phyloP scores from a whole-genome alignment of 2,329 filamentous ascomycete genomes.

The Didymella sp. region DNA sequence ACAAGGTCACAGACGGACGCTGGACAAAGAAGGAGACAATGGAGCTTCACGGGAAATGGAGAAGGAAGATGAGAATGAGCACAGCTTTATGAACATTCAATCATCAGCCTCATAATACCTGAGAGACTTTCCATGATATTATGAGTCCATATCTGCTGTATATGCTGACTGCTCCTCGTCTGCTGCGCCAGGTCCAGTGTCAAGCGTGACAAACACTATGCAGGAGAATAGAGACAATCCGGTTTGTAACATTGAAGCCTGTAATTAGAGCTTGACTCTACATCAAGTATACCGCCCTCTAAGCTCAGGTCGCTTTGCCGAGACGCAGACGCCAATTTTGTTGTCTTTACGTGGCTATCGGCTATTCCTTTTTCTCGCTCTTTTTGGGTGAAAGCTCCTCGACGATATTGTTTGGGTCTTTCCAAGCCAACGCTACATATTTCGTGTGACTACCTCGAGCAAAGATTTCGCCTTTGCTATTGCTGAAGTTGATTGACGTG shows the following conservation, averaged over 20 bases:
- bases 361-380: conserved; percentile 34
- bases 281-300: too few relatives aligned
- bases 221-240: too few relatives aligned
- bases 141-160: too few relatives aligned
- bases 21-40: conserved; percentile 26
- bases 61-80: neutral
- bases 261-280: too few relatives aligned
- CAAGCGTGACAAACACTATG: too few relatives aligned
- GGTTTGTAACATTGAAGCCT: too few relatives aligned
- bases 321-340: too few relatives aligned
- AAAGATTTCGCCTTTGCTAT: conserved; percentile 65
- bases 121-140: neutral
- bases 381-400: conserved; percentile 60
- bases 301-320: too few relatives aligned
- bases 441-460: conserved; percentile 73
- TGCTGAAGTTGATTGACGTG: conserved; percentile 67
- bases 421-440: conserved; percentile 67
- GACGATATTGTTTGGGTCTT: conserved; percentile 67
- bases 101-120: neutral
- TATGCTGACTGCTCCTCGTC: neutral
- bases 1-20: conserved; percentile 20
- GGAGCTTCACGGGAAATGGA: conserved; percentile 21
- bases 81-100: too few relatives aligned
- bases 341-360: too few relatives aligned
- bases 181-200: too few relatives aligned